phyloP scores from a whole-genome alignment of 1,284 basidiomycete genomes.

The Leccinum fuscescens region DNA sequence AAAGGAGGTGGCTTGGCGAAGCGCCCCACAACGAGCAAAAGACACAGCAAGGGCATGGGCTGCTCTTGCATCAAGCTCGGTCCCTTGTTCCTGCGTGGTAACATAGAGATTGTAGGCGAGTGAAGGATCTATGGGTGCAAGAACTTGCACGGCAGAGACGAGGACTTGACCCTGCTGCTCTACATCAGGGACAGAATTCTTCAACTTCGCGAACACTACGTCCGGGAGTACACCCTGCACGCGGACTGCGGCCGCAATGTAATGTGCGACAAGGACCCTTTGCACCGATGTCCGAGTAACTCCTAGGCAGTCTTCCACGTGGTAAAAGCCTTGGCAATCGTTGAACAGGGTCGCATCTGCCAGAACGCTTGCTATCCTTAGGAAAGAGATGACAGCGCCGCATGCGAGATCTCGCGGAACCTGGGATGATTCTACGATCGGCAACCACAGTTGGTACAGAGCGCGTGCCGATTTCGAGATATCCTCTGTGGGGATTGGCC shows the following conservation, averaged over 20 bases:
- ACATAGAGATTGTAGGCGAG: conserved; percentile 24
- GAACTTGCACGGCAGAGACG: conserved; percentile 14
- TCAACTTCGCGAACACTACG: conserved; percentile 14
- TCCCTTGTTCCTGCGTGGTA: conserved; percentile 2
- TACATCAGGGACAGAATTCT: conserved; percentile 11
- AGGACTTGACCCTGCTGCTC: conserved; percentile 16
- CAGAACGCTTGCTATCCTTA: conserved; percentile 42
- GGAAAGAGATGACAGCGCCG: conserved; percentile 44
- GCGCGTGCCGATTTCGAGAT: conserved; percentile 34
- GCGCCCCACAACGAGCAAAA: conserved; percentile 17
- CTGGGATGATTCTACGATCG: conserved; percentile 17
- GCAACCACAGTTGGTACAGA: conserved; percentile 44
- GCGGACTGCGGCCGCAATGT: conserved; percentile 25
- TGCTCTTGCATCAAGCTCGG: not conserved
- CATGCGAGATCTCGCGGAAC: conserved; percentile 30
- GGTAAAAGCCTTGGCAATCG: conserved; percentile 25
- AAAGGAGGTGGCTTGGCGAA: conserved; percentile 15
- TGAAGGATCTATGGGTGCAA: conserved; percentile 17
- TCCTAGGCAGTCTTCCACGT: conserved; percentile 5
- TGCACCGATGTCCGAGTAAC: conserved; percentile 6
- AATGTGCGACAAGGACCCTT: conserved; percentile 21
- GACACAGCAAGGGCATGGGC: conserved; percentile 19
- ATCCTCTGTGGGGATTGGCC: conserved; percentile 6
- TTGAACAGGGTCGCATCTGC: conserved; percentile 39
- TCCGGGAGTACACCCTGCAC: conserved; percentile 13